phyloP scores from a whole-genome alignment of 75 land plant species.

The Sequoia sempervirens region DNA sequence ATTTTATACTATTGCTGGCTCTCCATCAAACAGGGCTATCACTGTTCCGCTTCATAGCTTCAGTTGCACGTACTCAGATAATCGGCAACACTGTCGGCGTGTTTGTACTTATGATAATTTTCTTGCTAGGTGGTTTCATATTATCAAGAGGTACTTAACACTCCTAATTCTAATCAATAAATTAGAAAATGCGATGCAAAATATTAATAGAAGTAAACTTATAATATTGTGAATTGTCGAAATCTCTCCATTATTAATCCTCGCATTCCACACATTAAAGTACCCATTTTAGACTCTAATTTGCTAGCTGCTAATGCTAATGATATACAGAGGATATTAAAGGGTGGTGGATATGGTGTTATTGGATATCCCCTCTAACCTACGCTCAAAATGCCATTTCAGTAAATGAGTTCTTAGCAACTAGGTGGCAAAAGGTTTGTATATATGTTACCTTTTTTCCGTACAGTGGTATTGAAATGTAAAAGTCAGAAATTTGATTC shows the following conservation, averaged over 20 bases:
- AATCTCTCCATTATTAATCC: no score
- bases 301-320: background rate
- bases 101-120: constrained; percentile 10
- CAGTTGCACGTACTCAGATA: constrained; percentile 23
- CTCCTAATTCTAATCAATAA: no score
- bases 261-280: background rate
- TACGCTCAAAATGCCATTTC: constrained; percentile 30
- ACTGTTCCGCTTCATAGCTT: constrained; percentile 32
- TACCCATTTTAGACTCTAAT: background rate
- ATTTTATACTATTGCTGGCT: constrained; percentile 13
- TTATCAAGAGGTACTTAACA: constrained; percentile 17
- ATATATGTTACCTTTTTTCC: background rate
- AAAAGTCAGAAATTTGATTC: no score
- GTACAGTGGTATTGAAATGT: background rate
- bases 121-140: constrained; percentile 34
- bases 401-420: constrained; percentile 36
- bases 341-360: constrained; percentile 43
- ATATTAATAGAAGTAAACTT: no score
- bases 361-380: constrained; percentile 30
- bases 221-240: no score
- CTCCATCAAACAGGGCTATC: constrained; percentile 23
- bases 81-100: constrained; percentile 23
- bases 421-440: constrained; percentile 22
- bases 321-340: constrained; percentile 12
- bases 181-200: no score